These are phyloP conservation scores for Dictyostelium purpureum DNA, from an alignment of 78 protist genomes.

Conservation along the genomic window DNA sequence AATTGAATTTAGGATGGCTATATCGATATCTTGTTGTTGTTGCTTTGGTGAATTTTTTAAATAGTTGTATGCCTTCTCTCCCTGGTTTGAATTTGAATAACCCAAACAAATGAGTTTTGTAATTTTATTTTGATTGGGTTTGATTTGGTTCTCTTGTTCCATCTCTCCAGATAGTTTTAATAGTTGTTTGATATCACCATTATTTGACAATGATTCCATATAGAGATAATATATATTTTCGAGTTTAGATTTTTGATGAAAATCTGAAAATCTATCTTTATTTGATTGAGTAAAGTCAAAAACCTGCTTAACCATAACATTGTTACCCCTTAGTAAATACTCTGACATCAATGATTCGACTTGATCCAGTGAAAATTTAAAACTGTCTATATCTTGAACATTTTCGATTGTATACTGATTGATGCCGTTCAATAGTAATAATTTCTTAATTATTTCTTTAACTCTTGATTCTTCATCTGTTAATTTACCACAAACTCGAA, in stretches of 20 bases:
- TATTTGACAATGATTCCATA: background rate
- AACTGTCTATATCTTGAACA: background rate
- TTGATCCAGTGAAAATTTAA: background rate
- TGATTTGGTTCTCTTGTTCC: background rate
- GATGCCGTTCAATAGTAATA: background rate
- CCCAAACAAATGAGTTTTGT: conserved; percentile 3
- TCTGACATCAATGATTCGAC: background rate
- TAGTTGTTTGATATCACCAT: background rate
- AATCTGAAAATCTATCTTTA: background rate
- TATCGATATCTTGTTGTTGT: background rate
- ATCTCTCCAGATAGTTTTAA: background rate
- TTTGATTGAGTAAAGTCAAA: conserved; percentile 20
- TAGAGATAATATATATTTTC: background rate
- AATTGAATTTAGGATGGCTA: background rate
- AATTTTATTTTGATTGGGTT: background rate
- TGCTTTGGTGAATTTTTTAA: background rate
- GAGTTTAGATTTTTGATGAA: background rate
- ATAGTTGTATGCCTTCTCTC: conserved; percentile 20
- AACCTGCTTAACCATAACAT: conserved; percentile 7
- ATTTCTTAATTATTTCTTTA: conserved; percentile 7
- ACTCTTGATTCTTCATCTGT: background rate
- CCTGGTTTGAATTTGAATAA: conserved; percentile 8
- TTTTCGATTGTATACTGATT: background rate
- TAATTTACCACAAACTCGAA: conserved; percentile 56
- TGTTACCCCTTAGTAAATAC: background rate